phyloP scores from a whole-genome alignment of 768 basidiomycete genomes.

The Lactifluus subvellereus region DNA sequence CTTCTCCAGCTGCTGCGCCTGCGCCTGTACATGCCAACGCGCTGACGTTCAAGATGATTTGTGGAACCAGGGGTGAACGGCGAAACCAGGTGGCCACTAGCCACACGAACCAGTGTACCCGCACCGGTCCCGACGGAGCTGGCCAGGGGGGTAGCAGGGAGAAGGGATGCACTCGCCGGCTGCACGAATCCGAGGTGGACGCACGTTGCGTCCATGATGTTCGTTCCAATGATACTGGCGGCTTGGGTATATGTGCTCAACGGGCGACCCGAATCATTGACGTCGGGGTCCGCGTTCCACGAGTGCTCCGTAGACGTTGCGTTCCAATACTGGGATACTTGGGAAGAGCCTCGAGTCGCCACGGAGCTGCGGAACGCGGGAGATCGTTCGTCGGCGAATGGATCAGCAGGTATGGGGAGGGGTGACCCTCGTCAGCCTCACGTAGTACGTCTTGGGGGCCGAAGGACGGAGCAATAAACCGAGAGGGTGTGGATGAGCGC shows the following conservation, averaged over 20 bases:
- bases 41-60: constrained; percentile 49
- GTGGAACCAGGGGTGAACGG: constrained; percentile 31
- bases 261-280: constrained; percentile 41
- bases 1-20: constrained; percentile 38
- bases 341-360: constrained; percentile 22
- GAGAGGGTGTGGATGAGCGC: constrained; percentile 50
- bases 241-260: constrained; percentile 58
- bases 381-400: constrained; percentile 61
- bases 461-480: constrained; percentile 65
- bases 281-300: constrained; percentile 28
- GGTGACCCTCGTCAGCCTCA: constrained; percentile 39
- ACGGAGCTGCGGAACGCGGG: constrained; percentile 29
- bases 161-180: constrained; percentile 25
- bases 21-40: constrained; percentile 44
- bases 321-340: constrained; percentile 27
- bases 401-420: constrained; percentile 37
- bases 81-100: constrained; percentile 58
- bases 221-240: constrained; percentile 35
- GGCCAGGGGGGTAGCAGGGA: constrained; percentile 23
- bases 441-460: constrained; percentile 58
- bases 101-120: constrained; percentile 49
- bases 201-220: constrained; percentile 62
- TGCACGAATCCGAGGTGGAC: constrained; percentile 54
- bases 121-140: constrained; percentile 30
- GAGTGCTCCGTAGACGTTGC: no score